Base-by-base conservation (phyloP, 257 asterid species). In the Datura wrightii region DNA sequence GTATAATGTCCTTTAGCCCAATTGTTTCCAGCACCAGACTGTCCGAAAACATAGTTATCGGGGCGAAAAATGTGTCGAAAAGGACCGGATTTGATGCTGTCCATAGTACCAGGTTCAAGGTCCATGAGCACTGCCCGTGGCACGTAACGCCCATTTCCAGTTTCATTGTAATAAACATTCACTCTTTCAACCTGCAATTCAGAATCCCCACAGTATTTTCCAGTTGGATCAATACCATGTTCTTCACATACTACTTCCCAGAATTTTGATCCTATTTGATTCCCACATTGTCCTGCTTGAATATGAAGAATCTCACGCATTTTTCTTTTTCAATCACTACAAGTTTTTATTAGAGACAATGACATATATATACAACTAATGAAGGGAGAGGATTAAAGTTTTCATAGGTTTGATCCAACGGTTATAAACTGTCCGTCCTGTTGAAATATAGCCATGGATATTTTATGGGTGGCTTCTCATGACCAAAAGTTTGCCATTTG, bases 251-350 rank as follows among this genome's bases (percentile, higher is more conserved):
- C 89, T 50, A 84, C 84, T 83, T 86, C 89, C 89, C 86, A 86
- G 34, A 86, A 86, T 63, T 86, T 86, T 59, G 89, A 86, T 24
- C 89, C 89, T 18, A 86, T 86, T 79, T 86, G 89, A 44, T 86
- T 86, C 85, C 89, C 87, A 53, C 89, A 86, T 83, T 86, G 89
- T 34, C 89, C 89, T 69, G 85, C 89, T 80, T 86, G 89, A 69
- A 86, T 83, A 84, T 83, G 86, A 83, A 86, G 86, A 86, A 86
- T 86, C 52, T 86, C 86, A 39, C 89, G 86, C 89, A 86, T 86
- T 83, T 79, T 86, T 56, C 24, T 5, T 3, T 74, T 41, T n/a
- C 10, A 72, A 39, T 10, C 7, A 44, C 54, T 70, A 6, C 42
- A 39, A 78, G 59, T 52, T 36, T 34, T 52, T 9, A 10, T 14